Evolutionary conservation across 1,139 yeast genomes (phyloP).

Genomic region (Dujonia santamariae): DNA sequence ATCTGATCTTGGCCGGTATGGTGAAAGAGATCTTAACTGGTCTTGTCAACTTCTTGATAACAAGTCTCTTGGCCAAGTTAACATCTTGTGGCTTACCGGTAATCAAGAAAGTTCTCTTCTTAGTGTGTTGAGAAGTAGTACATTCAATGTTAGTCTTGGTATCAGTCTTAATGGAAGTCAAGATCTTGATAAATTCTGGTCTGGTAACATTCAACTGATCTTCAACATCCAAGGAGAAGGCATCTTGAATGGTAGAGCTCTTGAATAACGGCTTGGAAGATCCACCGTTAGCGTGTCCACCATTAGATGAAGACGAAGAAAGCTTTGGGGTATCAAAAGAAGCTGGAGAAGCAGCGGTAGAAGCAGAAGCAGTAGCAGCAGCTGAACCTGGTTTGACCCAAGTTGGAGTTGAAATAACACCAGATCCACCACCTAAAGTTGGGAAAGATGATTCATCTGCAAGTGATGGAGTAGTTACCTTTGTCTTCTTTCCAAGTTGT

Average conservation of each 20-base stretch:
- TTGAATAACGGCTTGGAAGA: conserved; percentile 21
- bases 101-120: conserved; percentile 81
- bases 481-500: conserved; percentile 6
- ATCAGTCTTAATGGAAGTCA: conserved; percentile 58
- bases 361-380: conserved; percentile 27
- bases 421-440: conserved; percentile 49
- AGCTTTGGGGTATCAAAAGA: conserved; percentile 21
- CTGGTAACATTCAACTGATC: conserved; percentile 64
- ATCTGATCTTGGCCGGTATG: conserved; percentile 77
- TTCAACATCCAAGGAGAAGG: conserved; percentile 65
- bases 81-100: conserved; percentile 75
- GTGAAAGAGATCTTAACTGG: conserved; percentile 60
- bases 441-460: conserved; percentile 68
- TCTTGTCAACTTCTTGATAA: conserved; percentile 74
- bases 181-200: conserved; percentile 61
- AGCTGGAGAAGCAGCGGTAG: conserved; percentile 26
- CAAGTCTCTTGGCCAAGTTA: conserved; percentile 68
- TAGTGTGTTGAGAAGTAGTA: conserved; percentile 73
- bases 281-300: neutral
- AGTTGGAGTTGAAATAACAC: conserved; percentile 20
- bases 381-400: conserved; percentile 27
- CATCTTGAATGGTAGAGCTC: conserved; percentile 59
- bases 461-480: conserved; percentile 28
- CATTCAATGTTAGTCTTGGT: conserved; percentile 77
- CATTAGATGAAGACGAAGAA: conserved; percentile 22